A percentile compares a stretch with the other conserved stretches of the same genome.
Conservation (phyloP, 1,139 yeast genomes). For the Geotrichum europaeum region DNA sequence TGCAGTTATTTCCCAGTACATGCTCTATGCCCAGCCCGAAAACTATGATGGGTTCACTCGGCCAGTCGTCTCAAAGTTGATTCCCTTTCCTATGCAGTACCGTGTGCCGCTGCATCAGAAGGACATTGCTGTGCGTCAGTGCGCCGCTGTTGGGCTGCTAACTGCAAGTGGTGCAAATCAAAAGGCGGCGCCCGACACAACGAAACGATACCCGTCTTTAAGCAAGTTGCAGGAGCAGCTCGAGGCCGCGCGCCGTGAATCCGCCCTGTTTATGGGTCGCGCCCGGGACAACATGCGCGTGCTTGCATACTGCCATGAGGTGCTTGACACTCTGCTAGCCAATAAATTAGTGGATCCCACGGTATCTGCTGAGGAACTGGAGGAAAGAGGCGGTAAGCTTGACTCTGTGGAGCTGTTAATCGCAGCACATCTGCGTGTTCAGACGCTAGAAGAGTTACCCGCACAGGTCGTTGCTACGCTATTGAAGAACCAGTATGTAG, state of each 20-base stretch:
- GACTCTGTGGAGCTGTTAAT: conserved; percentile 24
- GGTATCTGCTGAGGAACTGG: neutral
- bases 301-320: conserved; percentile 39
- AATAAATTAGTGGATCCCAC: neutral
- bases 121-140: conserved; percentile 43
- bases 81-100: conserved; percentile 86
- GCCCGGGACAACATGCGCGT: conserved; percentile 50
- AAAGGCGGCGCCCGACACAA: conserved; percentile 34
- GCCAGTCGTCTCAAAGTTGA: conserved; percentile 48
- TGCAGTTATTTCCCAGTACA: conserved; percentile 52
- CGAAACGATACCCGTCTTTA: conserved; percentile 26
- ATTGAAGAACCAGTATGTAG: conserved; percentile 23
- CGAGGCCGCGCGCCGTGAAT: conserved; percentile 43
- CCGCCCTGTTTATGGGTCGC: conserved; percentile 42
- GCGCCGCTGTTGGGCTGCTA: conserved; percentile 33
- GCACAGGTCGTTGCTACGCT: conserved; percentile 22
- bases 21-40: conserved; percentile 50
- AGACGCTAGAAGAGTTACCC: conserved; percentile 23
- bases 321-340: conserved; percentile 32
- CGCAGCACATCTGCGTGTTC: conserved; percentile 26
- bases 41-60: conserved; percentile 66
- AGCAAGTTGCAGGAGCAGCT: conserved; percentile 34
- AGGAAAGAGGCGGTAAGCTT: neutral
- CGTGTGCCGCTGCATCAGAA: conserved; percentile 58
- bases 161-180: conserved; percentile 22